A percentile compares a stretch with the other conserved stretches of the same genome.
These are phyloP conservation scores for Brettanomyces anomalus DNA, from an alignment of 805 yeast species.

Conservation along the genomic window DNA sequence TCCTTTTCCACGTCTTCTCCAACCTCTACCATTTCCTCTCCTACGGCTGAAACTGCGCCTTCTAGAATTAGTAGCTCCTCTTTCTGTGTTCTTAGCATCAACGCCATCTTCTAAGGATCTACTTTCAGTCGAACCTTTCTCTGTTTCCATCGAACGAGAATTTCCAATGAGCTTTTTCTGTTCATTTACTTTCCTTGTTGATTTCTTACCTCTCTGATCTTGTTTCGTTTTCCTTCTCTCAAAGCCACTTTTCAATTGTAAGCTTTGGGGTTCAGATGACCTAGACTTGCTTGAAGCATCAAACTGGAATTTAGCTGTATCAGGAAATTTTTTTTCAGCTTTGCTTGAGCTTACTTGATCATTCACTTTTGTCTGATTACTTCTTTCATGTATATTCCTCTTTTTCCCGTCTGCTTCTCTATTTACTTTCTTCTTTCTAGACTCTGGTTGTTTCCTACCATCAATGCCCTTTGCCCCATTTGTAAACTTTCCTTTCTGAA, in stretches of 20 bases:
- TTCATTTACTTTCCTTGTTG: neutral
- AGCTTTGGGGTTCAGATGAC: too few species aligned
- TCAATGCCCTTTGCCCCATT: too few species aligned
- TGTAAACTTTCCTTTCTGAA: too few species aligned
- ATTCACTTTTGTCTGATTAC: too few species aligned
- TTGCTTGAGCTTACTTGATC: too few species aligned
- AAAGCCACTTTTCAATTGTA: neutral
- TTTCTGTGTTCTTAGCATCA: neutral
- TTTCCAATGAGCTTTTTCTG: neutral
- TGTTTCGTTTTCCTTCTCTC: neutral
- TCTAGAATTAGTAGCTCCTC: neutral
- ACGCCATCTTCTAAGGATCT: neutral
- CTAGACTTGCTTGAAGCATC: too few species aligned
- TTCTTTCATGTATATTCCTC: too few species aligned
- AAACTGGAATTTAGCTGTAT: too few species aligned
- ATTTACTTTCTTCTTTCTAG: too few species aligned
- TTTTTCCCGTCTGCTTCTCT: too few species aligned
- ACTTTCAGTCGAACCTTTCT: neutral
- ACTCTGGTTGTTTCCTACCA: too few species aligned
- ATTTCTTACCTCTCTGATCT: neutral
- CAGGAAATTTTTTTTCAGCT: too few species aligned
- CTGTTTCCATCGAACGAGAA: conserved; percentile 3
- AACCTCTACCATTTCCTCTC: conserved; percentile 4
- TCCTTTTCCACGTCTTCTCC: conserved; percentile 9
- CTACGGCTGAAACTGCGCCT: neutral